Percentiles rank a stretch among this genome's conserved stretches.
phyloP scores from a whole-genome alignment of 805 yeast genomes.

The Starmerella davenportii region DNA sequence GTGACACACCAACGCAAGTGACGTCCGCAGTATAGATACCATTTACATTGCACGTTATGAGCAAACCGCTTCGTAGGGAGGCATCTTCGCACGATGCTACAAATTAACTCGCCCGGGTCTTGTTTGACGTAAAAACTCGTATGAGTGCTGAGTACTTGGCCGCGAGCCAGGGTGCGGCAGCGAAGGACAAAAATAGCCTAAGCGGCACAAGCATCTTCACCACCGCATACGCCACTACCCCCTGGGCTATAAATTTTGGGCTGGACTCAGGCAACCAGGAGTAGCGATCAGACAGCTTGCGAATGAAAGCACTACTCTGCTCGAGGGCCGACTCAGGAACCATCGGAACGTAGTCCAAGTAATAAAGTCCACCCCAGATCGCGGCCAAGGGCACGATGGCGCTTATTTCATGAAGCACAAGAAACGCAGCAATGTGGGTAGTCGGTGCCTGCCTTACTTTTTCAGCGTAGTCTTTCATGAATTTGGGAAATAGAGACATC shows the following conservation, averaged over 20 bases:
- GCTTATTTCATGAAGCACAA: conserved; percentile 54
- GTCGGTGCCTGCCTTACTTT: conserved; percentile 39
- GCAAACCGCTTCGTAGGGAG: too few relatives aligned
- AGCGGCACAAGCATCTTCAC: conserved; percentile 42
- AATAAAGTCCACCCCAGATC: conserved; percentile 49
- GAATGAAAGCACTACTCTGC: conserved; percentile 41
- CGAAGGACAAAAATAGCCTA: conserved; percentile 33
- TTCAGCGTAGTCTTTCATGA: conserved; percentile 33
- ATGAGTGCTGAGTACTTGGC: neutral
- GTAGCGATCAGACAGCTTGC: conserved; percentile 26
- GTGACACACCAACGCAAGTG: too few relatives aligned
- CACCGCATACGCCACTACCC: conserved; percentile 56
- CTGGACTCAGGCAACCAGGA: conserved; percentile 24
- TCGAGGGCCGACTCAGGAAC: conserved; percentile 41
- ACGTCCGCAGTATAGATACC: too few relatives aligned
- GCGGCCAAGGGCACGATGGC: conserved; percentile 57
- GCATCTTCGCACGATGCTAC: too few relatives aligned
- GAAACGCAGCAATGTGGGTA: conserved; percentile 43
- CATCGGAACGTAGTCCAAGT: conserved; percentile 34
- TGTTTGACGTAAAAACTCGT: too few relatives aligned
- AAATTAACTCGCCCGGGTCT: too few relatives aligned
- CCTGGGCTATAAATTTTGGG: conserved; percentile 42
- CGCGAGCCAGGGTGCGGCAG: conserved; percentile 43
- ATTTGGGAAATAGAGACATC: conserved; percentile 34
- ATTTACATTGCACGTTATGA: too few relatives aligned